Evolutionary conservation across 2,329 filamentous ascomycete genomes (phyloP).

Genomic region (Paracamarosporium sp.): DNA sequence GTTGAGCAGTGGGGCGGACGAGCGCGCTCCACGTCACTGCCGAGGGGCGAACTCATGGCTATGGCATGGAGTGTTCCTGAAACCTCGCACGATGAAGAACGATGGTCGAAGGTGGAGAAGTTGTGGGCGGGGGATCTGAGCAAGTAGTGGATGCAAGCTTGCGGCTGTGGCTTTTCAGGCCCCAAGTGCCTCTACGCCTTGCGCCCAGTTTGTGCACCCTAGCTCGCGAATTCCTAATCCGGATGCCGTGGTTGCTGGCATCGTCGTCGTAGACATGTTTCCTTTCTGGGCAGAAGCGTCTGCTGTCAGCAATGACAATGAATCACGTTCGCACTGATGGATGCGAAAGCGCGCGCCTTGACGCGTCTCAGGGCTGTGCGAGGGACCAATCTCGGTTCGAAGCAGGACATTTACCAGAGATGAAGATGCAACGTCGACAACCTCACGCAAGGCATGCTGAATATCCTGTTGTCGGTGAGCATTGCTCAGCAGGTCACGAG

Average conservation of each 20-base stretch:
- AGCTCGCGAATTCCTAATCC: background rate
- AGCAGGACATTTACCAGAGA: constrained; percentile 8
- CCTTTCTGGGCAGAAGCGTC: background rate
- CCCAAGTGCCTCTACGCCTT: background rate
- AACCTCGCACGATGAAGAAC: background rate
- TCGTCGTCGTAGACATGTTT: background rate
- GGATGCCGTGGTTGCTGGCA: background rate
- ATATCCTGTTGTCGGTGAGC: background rate
- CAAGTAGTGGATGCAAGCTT: background rate
- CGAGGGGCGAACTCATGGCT: background rate
- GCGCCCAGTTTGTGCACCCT: background rate
- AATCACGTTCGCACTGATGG: background rate
- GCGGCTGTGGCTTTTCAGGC: background rate
- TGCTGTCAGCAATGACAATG: background rate
- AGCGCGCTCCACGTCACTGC: background rate
- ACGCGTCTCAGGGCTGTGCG: background rate
- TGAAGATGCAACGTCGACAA: background rate
- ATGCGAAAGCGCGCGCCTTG: background rate
- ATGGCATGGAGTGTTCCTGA: background rate
- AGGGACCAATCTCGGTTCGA: constrained; percentile 5
- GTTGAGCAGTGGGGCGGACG: background rate
- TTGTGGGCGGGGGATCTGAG: background rate
- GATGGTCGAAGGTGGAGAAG: background rate
- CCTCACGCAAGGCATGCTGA: background rate
- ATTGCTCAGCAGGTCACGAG: background rate